These are phyloP conservation scores for Fraxinus cuspidata DNA, from an alignment of 257 asterid species.

Conservation along the genomic window DNA sequence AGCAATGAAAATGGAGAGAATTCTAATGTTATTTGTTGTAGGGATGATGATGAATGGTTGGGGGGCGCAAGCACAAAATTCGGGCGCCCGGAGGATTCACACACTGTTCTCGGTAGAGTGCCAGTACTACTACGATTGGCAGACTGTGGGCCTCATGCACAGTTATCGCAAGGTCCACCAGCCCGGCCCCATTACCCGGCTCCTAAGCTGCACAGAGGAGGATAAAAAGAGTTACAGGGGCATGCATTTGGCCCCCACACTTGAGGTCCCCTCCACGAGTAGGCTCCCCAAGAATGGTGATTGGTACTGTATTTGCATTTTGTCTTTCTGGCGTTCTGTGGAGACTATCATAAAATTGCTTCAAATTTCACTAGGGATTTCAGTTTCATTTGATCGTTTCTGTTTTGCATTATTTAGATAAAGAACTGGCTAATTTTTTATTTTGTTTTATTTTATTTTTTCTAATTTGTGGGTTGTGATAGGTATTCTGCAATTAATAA, in stretches of 20 bases:
- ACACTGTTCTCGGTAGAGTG: conserved; percentile 95
- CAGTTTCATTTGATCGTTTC: background rate
- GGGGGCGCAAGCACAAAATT: conserved; percentile 27
- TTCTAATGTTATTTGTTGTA: conserved; percentile 26
- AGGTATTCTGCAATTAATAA: conserved; percentile 98
- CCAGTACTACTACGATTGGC: conserved; percentile 97
- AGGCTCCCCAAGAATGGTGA: conserved; percentile 67
- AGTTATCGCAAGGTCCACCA: conserved; percentile 74
- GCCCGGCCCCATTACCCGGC: conserved; percentile 93
- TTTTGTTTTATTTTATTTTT: background rate
- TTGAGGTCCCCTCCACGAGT: conserved; percentile 97
- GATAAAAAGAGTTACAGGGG: conserved; percentile 68
- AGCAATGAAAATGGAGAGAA: conserved; percentile 35
- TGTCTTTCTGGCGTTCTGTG: background rate
- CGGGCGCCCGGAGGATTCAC: conserved; percentile 65
- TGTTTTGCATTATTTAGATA: background rate
- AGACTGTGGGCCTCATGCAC: conserved; percentile 92
- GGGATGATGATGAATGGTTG: conserved; percentile 34
- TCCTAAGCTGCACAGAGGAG: conserved; percentile 84
- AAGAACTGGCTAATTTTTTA: background rate
- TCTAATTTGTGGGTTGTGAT: conserved; percentile 3
- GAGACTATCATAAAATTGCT: background rate
- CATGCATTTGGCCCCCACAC: conserved; percentile 91
- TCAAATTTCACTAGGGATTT: background rate
- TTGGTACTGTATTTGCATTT: conserved; percentile 41